Evolutionary conservation across 805 yeast species (phyloP).

Genomic region (Pichia scutulata): DNA sequence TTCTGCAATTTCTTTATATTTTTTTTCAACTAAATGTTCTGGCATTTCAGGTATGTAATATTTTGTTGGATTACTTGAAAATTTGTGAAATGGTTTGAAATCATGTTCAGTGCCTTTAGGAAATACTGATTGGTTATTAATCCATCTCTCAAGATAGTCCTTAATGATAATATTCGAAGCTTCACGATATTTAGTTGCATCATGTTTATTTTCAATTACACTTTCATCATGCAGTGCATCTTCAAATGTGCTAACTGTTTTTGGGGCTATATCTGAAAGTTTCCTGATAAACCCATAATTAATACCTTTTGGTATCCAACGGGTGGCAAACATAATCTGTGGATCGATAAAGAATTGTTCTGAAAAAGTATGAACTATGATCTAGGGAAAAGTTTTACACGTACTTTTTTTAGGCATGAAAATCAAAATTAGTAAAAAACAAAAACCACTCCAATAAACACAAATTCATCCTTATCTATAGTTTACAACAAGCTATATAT

Average conservation of each 20-base stretch:
- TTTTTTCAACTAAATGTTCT: background rate
- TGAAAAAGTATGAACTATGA: too few relatives aligned
- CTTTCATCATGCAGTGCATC: background rate
- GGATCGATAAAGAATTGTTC: too few relatives aligned
- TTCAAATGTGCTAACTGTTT: background rate
- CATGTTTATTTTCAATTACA: background rate
- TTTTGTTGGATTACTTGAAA: conserved; percentile 1
- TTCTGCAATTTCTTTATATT: background rate
- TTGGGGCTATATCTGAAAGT: background rate
- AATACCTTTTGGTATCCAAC: background rate
- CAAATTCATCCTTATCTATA: background rate
- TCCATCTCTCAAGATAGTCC: conserved; percentile 1
- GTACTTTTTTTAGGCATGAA: too few relatives aligned
- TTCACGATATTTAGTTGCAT: background rate
- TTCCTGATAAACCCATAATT: background rate
- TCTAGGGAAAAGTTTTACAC: too few relatives aligned
- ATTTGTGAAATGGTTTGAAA: background rate
- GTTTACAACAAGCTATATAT: too few relatives aligned
- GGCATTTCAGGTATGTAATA: conserved; percentile 2
- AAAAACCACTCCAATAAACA: background rate
- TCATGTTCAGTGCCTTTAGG: background rate
- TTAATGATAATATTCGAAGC: background rate
- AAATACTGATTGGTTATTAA: background rate
- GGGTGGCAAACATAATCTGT: background rate
- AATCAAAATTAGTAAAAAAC: background rate